phyloP scores from a whole-genome alignment of 768 basidiomycete species.

The Serendipita sp. region DNA sequence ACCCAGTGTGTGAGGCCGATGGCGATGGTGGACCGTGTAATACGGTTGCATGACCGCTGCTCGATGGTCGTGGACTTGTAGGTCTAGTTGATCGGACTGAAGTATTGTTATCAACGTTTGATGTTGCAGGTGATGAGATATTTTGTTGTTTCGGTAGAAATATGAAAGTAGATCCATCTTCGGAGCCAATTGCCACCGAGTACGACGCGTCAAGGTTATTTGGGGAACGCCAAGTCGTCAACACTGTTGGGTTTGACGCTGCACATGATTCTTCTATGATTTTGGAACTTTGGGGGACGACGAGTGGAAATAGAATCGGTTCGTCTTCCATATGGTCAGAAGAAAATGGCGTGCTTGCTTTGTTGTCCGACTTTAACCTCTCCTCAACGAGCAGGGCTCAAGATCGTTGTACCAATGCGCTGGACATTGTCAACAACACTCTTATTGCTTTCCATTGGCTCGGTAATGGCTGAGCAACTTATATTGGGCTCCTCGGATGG shows the following conservation, averaged over 20 bases:
- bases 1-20: conserved; percentile 19
- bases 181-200: conserved; percentile 21
- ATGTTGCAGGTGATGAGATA: neutral
- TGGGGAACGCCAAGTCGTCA: neutral
- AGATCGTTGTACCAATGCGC: neutral
- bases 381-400: neutral
- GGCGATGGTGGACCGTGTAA: conserved; percentile 22
- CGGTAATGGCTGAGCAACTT: neutral
- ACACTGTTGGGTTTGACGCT: neutral
- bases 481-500: neutral
- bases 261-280: neutral
- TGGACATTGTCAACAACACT: neutral
- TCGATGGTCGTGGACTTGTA: neutral
- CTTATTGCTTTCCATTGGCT: neutral
- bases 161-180: conserved; percentile 25
- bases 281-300: neutral
- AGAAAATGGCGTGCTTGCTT: neutral
- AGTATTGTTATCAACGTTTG: neutral
- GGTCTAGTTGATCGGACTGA: neutral
- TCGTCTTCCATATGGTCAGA: conserved; percentile 2
- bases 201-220: neutral
- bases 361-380: neutral
- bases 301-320: neutral
- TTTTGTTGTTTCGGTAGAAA: conserved; percentile 13
- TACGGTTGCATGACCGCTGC: neutral